Evolutionary conservation across 1,284 basidiomycete genomes (phyloP).

Genomic region (Lignosus rhinocerotis): DNA sequence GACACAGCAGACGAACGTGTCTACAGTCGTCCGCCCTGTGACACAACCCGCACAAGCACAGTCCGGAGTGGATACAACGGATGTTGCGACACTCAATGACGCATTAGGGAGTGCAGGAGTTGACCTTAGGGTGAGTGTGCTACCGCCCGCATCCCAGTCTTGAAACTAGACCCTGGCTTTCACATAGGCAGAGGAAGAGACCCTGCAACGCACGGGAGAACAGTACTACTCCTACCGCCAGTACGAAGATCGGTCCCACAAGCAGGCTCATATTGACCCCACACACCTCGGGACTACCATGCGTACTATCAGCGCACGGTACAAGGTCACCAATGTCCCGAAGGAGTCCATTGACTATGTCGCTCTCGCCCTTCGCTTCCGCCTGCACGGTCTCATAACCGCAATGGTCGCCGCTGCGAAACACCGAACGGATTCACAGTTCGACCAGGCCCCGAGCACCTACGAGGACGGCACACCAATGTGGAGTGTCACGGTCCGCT

Average conservation of each 20-base stretch:
- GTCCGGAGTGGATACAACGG: slow-evolving; percentile 51
- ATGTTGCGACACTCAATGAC: slow-evolving; percentile 77
- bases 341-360: slow-evolving; percentile 77
- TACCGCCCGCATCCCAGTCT: neutral
- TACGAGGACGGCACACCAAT: slow-evolving; percentile 70
- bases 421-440: slow-evolving; percentile 72
- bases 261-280: slow-evolving; percentile 71
- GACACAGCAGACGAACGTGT: slow-evolving; percentile 20
- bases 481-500: slow-evolving; percentile 76
- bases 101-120: slow-evolving; percentile 82
- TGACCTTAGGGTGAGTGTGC: slow-evolving; percentile 62
- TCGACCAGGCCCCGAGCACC: slow-evolving; percentile 62
- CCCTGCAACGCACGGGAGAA: slow-evolving; percentile 65
- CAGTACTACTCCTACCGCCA: slow-evolving; percentile 57
- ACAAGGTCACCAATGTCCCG: slow-evolving; percentile 65
- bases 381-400: slow-evolving; percentile 71
- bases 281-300: slow-evolving; percentile 62
- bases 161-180: neutral
- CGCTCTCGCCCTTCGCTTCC: slow-evolving; percentile 74
- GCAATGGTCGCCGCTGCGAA: slow-evolving; percentile 70
- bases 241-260: slow-evolving; percentile 72
- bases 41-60: slow-evolving; percentile 14
- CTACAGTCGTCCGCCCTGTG: slow-evolving; percentile 24
- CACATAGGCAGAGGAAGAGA: slow-evolving; percentile 76
- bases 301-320: slow-evolving; percentile 58